A percentile compares a stretch with the other conserved stretches of the same genome.
These are phyloP conservation scores for Cucurbitaria berberidis DNA, from an alignment of 2,329 filamentous ascomycete species.

Conservation along the genomic window DNA sequence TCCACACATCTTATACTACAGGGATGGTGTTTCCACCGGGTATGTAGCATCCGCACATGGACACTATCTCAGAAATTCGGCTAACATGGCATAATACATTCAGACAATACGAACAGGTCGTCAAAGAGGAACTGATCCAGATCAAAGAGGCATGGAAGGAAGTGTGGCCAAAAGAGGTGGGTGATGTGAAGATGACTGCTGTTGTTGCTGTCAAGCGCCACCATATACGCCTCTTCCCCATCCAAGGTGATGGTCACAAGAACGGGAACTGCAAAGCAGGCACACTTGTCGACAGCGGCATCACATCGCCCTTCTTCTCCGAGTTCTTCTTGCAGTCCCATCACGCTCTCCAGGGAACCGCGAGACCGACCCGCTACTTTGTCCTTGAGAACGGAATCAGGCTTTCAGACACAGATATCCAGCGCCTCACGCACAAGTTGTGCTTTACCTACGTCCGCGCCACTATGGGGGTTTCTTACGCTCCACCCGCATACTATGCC, in stretches of 20 bases:
- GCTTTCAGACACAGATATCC: neutral
- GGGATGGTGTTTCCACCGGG: neutral
- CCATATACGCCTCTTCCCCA: neutral
- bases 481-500: constrained; percentile 39
- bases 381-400: neutral
- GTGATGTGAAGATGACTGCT: neutral
- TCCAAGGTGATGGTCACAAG: neutral
- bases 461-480: constrained; percentile 11
- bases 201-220: neutral
- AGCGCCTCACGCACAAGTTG: neutral
- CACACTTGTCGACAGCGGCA: constrained; percentile 30
- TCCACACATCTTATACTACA: neutral
- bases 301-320: constrained; percentile 31
- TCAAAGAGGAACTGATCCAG: neutral
- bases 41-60: no score
- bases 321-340: constrained; percentile 46
- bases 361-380: constrained; percentile 35
- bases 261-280: constrained; percentile 29
- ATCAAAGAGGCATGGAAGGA: neutral
- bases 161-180: neutral
- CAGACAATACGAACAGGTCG: no score
- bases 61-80: no score
- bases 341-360: constrained; percentile 33
- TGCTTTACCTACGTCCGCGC: constrained; percentile 2
- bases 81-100: no score